Percentiles rank a stretch among this genome's conserved stretches.
Evolutionary conservation across 495 filamentous ascomycete species (phyloP).

Genomic region (Xylaria curta): DNA sequence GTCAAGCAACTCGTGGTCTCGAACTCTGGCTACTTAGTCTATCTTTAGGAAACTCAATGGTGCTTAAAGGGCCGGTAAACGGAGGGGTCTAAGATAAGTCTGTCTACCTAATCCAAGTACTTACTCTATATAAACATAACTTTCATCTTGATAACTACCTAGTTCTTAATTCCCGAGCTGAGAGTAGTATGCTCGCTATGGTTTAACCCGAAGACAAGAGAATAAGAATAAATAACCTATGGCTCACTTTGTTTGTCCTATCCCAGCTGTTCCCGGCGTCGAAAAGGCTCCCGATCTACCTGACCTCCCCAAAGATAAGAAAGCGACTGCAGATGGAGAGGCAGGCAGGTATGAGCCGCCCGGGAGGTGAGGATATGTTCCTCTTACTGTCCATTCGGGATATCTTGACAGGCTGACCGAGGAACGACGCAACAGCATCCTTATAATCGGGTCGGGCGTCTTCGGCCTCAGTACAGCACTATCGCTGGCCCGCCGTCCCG

Average conservation of each 20-base stretch:
- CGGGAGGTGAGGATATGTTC: slow-evolving; percentile 13
- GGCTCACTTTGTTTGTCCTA: slow-evolving; percentile 12
- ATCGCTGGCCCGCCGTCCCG: slow-evolving; percentile 61
- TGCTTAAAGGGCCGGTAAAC: background rate
- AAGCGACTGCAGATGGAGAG: background rate
- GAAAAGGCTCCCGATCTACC: slow-evolving; percentile 2
- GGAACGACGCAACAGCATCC: slow-evolving; percentile 52
- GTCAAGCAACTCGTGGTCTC: background rate
- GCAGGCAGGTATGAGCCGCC: slow-evolving; percentile 7
- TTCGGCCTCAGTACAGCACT: slow-evolving; percentile 77
- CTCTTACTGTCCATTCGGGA: background rate
- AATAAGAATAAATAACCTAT: background rate
- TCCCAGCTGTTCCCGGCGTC: slow-evolving; percentile 7
- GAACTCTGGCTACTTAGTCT: background rate
- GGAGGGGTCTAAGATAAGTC: background rate
- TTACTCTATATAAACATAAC: background rate
- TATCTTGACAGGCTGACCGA: slow-evolving; percentile 1
- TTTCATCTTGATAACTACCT: background rate
- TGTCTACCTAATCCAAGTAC: too few species aligned
- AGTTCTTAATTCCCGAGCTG: too few species aligned
- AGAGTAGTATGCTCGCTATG: background rate
- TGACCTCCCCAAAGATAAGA: background rate
- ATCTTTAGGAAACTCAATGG: background rate
- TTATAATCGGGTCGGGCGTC: slow-evolving; percentile 79
- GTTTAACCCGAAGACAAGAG: background rate